Evolutionary conservation across 805 yeast genomes (phyloP), one percentile per base, ranked within the genome.

Genomic region (Kluyveromyces starmeri): DNA sequence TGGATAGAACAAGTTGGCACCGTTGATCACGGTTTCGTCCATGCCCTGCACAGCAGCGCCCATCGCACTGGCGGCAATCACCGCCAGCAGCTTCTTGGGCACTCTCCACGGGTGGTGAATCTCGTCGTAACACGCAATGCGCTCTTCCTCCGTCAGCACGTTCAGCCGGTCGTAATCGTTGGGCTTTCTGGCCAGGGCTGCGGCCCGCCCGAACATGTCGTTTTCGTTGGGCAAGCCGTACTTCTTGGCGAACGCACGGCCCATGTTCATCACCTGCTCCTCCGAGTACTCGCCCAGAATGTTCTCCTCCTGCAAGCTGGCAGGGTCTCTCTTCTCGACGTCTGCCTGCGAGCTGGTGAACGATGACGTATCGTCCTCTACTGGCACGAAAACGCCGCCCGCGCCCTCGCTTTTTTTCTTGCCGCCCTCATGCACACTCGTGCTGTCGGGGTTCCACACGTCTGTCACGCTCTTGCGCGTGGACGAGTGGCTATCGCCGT

Each of bases 31-130:
- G 4, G 83, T 64, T 54, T 80, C 84, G 58, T 80, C 86, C 78
- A 80, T 78, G 55, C 88, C 86, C 54, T 78, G 85, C 26, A 78
- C 80, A 14, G 82, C 82, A 14, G 86, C 88, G 34, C 83, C 80
- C 72, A 78, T 68, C 1, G 85, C 78, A n/a, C 80, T 75, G 44
- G 77, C 68, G 10, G 75, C 67, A 36, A 79, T 73, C 37, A 78
- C 71, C 39, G 63, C 72, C 41, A 70, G 53, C 45, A 79, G 61
- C 39, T 67, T 72, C 15, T 62, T 62, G 39, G 60, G 52, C 9
- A 48, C 42, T 25, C 53, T 54, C 73, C 68, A 72, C 12, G 68
- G 70, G 28, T 65, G 68, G 20, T 63, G 54, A 17, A 47, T 48
- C 40, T 70, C 86, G 33, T 54, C 53, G 43, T 69, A 53, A 22